Conservation (phyloP, 192 early-diverging fungal species). For the Coemansia sp. region DNA sequence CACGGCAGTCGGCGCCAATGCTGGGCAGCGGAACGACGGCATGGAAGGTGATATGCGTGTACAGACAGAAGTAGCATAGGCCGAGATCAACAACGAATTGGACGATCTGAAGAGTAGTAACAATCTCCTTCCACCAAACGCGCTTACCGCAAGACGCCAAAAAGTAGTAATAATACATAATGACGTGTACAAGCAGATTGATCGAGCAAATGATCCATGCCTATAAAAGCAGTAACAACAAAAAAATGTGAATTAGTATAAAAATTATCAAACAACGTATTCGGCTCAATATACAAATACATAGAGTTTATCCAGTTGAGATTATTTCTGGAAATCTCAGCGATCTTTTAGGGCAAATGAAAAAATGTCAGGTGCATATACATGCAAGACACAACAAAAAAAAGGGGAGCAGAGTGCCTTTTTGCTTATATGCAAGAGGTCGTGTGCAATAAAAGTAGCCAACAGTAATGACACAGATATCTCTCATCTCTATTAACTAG, state of each 20-base stretch:
- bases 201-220: conserved; percentile 63
- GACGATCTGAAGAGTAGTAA: conserved; percentile 91
- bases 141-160: conserved; percentile 76
- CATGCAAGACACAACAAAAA: not conserved
- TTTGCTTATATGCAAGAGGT: not conserved
- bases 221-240: conserved; percentile 24
- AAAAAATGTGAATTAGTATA: not conserved
- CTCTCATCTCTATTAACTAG: not conserved
- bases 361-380: not conserved
- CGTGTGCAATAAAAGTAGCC: conserved; percentile 1
- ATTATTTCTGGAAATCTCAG: not conserved
- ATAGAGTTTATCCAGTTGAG: not conserved
- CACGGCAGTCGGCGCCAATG: conserved; percentile 73
- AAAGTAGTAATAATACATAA: conserved; percentile 95
- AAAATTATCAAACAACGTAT: not conserved
- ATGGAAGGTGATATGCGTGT: conserved; percentile 75
- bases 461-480: conserved; percentile 1
- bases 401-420: not conserved
- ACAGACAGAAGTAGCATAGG: conserved; percentile 84
- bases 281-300: not conserved
- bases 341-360: not conserved
- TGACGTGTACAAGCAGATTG: conserved; percentile 88
- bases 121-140: conserved; percentile 93
- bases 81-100: conserved; percentile 90
- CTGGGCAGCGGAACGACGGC: conserved; percentile 69